These are phyloP conservation scores for Isoetes engelmannii DNA, from an alignment of 83 land plant species.

Conservation along the genomic window DNA sequence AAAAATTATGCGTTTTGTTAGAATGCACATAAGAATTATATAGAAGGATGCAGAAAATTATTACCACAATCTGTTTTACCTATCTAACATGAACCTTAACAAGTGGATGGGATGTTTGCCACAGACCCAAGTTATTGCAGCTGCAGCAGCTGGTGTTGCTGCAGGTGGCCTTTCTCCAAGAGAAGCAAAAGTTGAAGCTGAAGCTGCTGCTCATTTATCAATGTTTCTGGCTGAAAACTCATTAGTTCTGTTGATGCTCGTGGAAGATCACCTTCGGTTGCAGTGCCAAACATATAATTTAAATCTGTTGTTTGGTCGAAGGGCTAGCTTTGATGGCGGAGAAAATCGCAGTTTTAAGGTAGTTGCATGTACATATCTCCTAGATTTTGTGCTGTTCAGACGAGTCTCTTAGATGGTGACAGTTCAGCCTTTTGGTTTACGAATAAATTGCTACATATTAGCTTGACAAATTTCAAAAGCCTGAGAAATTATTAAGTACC, in stretches of 20 bases:
- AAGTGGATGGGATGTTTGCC: constrained; percentile 11
- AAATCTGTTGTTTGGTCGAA: constrained; percentile 17
- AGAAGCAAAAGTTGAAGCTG: constrained; percentile 88
- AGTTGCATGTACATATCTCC: not conserved
- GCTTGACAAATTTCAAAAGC: too few species aligned
- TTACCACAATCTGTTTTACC: too few species aligned
- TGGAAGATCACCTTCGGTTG: constrained; percentile 92
- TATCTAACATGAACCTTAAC: not conserved
- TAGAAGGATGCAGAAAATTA: too few species aligned
- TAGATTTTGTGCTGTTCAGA: too few species aligned
- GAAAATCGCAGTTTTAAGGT: not conserved
- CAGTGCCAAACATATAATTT: constrained; percentile 64
- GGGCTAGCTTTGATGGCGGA: constrained; percentile 1
- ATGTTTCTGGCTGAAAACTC: constrained; percentile 96
- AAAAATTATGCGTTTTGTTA: too few species aligned
- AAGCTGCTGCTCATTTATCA: constrained; percentile 86
- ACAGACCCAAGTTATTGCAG: constrained; percentile 98
- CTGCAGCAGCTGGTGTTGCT: constrained; percentile 98
- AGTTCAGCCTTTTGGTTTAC: too few species aligned
- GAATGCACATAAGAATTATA: too few species aligned
- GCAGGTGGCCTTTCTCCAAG: constrained; percentile 88
- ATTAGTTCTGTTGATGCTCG: constrained; percentile 94
- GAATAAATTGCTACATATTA: too few species aligned
- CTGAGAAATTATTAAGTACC: too few species aligned
- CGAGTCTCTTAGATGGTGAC: too few species aligned